phyloP scores from a whole-genome alignment of 495 filamentous ascomycete species.

The Astrothelium subdiscretum region DNA sequence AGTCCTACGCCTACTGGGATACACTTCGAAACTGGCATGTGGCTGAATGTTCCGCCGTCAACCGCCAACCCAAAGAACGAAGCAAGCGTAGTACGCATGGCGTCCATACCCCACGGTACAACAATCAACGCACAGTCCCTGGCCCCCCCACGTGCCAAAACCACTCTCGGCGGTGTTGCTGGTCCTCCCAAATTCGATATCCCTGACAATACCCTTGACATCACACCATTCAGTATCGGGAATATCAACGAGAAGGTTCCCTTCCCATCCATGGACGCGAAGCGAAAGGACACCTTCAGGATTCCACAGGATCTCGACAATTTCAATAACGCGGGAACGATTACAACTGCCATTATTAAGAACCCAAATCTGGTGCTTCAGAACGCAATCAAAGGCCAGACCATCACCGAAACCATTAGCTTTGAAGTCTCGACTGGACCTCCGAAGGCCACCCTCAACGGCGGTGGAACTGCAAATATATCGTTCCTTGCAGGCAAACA shows the following conservation, averaged over 20 bases:
- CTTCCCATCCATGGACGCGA: conserved; percentile 9
- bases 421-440: conserved; percentile 17
- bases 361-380: conserved; percentile 19
- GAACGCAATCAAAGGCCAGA: conserved; percentile 17
- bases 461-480: conserved; percentile 24
- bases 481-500: conserved; percentile 18
- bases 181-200: conserved; percentile 11
- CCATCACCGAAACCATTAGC: conserved; percentile 16
- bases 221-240: conserved; percentile 21
- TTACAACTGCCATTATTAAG: conserved; percentile 18
- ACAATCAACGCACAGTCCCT: conserved; percentile 25
- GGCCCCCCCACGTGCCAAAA: no score
- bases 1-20: not conserved
- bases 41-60: conserved; percentile 1
- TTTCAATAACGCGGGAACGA: conserved; percentile 20
- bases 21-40: conserved; percentile 12
- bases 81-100: conserved; percentile 18
- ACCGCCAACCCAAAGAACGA: not conserved
- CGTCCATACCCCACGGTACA: conserved; percentile 26
- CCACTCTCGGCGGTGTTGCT: not conserved
- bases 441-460: conserved; percentile 6
- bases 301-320: conserved; percentile 20
- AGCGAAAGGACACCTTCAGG: conserved; percentile 10
- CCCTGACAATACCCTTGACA: conserved; percentile 12
- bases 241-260: not conserved